Evolutionary conservation across 495 filamentous ascomycete genomes (phyloP).

Genomic region (Daldinia grandis): DNA sequence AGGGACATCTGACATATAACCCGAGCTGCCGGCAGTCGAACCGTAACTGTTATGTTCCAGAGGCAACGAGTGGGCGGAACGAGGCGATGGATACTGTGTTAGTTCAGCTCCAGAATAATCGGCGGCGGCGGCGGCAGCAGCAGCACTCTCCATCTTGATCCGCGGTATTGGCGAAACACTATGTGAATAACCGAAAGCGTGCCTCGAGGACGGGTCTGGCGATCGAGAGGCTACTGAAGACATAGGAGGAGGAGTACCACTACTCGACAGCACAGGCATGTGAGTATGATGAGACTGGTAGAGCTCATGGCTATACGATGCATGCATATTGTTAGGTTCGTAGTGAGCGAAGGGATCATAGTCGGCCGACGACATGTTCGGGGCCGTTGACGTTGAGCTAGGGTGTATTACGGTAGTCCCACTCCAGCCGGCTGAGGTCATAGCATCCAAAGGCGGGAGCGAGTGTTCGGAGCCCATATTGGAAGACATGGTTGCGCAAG

Average conservation of each 20-base stretch:
- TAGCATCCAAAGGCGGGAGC: slow-evolving; percentile 54
- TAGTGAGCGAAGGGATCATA: slow-evolving; percentile 63
- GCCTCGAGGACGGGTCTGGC: slow-evolving; percentile 48
- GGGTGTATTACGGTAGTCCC: slow-evolving; percentile 49
- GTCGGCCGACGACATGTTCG: slow-evolving; percentile 60
- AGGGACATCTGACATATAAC: slow-evolving; percentile 60
- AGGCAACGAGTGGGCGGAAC: slow-evolving; percentile 54
- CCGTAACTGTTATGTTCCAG: slow-evolving; percentile 50
- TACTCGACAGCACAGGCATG: slow-evolving; percentile 42
- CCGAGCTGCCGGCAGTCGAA: slow-evolving; percentile 48
- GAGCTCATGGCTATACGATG: slow-evolving; percentile 57
- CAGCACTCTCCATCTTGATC: slow-evolving; percentile 60
- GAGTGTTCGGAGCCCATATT: slow-evolving; percentile 53
- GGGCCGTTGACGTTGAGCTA: slow-evolving; percentile 51
- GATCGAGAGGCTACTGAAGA: slow-evolving; percentile 55
- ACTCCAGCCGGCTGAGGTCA: slow-evolving; percentile 55
- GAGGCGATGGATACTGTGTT: slow-evolving; percentile 59
- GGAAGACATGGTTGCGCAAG: slow-evolving; percentile 49
- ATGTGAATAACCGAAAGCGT: slow-evolving; percentile 49
- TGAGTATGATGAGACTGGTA: slow-evolving; percentile 55
- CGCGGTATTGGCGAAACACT: slow-evolving; percentile 53
- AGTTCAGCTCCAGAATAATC: slow-evolving; percentile 54
- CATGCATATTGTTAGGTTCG: slow-evolving; percentile 46
- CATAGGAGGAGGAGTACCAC: slow-evolving; percentile 51
- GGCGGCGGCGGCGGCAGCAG: slow-evolving; percentile 21